Percentiles rank a stretch among this genome's conserved stretches.
Evolutionary conservation across 306 rosid genomes (phyloP).

Genomic region (Astragalus membranaceus): DNA sequence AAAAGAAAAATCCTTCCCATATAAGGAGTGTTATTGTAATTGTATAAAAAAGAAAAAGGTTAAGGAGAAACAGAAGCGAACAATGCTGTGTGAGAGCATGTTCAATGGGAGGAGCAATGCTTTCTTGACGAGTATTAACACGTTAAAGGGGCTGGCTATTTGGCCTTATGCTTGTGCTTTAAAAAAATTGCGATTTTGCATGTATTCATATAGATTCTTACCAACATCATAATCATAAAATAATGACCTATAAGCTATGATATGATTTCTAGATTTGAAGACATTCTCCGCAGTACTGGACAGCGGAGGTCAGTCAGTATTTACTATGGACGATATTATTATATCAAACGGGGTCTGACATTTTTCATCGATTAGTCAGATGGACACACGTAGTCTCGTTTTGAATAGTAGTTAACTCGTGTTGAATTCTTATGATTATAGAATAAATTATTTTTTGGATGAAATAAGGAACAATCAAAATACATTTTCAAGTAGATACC

Average conservation of each 20-base stretch:
- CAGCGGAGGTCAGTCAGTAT: background rate
- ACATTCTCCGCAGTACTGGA: background rate
- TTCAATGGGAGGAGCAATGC: constrained; percentile 34
- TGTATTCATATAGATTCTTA: constrained; percentile 28
- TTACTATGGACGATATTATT: no score
- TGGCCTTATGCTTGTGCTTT: constrained; percentile 28
- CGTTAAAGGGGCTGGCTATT: constrained; percentile 27
- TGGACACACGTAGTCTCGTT: no score
- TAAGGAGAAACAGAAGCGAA: constrained; percentile 20
- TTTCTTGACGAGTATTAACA: constrained; percentile 16
- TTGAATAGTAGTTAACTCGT: no score
- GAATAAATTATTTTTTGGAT: no score
- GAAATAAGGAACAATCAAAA: no score
- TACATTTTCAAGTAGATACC: no score
- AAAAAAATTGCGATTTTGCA: constrained; percentile 27
- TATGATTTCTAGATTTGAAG: constrained; percentile 12
- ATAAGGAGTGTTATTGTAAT: constrained; percentile 15
- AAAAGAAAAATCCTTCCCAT: constrained; percentile 14
- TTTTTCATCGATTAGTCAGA: no score
- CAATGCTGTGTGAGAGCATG: constrained; percentile 25
- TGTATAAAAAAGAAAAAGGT: constrained; percentile 24
- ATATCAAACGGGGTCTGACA: no score
- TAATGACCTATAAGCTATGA: constrained; percentile 12
- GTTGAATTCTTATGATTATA: no score
- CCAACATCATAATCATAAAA: background rate